Conservation (phyloP, 805 yeast genomes). For the Lipomyces oligophaga region DNA sequence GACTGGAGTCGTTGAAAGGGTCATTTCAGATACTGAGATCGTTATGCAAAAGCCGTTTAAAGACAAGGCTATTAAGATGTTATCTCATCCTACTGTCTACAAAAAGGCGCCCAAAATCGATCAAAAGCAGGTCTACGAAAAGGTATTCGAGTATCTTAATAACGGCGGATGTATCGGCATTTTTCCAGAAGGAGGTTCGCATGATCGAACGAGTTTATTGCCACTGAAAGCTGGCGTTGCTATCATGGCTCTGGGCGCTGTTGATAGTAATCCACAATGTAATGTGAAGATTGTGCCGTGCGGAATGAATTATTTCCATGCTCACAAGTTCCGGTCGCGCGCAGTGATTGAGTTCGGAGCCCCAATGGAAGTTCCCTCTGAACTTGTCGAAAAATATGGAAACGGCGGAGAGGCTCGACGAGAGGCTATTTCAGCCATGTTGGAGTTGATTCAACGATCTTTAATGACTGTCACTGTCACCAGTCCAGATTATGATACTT, state of each 20-base stretch:
- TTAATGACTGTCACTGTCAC: conserved; percentile 81
- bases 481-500: conserved; percentile 82
- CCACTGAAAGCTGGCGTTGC: conserved; percentile 98
- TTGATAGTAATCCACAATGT: conserved; percentile 69
- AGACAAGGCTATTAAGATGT: conserved; percentile 44
- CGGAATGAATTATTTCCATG: conserved; percentile 96
- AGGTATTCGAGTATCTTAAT: conserved; percentile 78
- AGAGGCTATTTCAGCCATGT: conserved; percentile 67
- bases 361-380: conserved; percentile 65
- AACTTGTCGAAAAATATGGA: conserved; percentile 61
- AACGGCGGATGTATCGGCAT: conserved; percentile 83
- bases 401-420: conserved; percentile 60
- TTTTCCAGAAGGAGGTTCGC: conserved; percentile 98
- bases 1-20: conserved; percentile 61
- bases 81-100: conserved; percentile 51
- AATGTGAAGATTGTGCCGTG: conserved; percentile 89
- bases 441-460: conserved; percentile 68
- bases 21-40: conserved; percentile 70
- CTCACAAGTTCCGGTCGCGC: conserved; percentile 90
- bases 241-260: conserved; percentile 94
- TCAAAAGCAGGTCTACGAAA: conserved; percentile 76
- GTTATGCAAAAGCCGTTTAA: conserved; percentile 67
- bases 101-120: conserved; percentile 80
- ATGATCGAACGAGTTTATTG: conserved; percentile 83
- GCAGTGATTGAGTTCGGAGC: conserved; percentile 94